Evolutionary conservation across 192 early-diverging fungal genomes (phyloP).

Genomic region (Spizellomyces sp.): DNA sequence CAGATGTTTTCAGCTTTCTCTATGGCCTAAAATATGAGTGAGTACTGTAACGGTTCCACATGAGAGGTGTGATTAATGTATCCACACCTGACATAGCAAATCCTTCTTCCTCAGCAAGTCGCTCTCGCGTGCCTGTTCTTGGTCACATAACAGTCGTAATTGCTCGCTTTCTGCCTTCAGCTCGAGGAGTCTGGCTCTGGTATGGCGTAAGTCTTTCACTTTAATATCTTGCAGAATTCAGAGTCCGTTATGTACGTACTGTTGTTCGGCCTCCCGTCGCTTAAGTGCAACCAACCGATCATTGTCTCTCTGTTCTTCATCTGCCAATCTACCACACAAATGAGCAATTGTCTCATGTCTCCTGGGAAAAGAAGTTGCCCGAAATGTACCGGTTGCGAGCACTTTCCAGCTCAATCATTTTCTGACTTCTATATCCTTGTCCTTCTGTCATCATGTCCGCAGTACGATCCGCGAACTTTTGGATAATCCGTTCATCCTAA

Average conservation of each 20-base stretch:
- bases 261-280: no score
- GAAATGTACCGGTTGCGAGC: not conserved
- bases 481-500: not conserved
- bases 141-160: not conserved
- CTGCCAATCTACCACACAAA: no score
- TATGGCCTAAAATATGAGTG: not conserved
- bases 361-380: not conserved
- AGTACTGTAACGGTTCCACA: not conserved
- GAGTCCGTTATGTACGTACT: no score
- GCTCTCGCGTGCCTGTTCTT: not conserved
- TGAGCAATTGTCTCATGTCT: no score
- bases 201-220: not conserved
- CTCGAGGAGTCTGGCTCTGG: not conserved
- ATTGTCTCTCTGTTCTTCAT: no score
- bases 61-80: not conserved
- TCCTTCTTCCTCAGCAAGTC: not conserved
- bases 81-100: not conserved
- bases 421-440: not conserved
- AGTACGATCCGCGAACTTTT: not conserved
- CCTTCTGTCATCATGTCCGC: not conserved
- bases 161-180: not conserved
- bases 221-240: no score
- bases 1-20: conserved; percentile 23
- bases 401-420: not conserved
- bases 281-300: no score